Base-by-base conservation (phyloP, 2,329 filamentous ascomycete genomes). In the Thielaviopsis ethacetica region DNA sequence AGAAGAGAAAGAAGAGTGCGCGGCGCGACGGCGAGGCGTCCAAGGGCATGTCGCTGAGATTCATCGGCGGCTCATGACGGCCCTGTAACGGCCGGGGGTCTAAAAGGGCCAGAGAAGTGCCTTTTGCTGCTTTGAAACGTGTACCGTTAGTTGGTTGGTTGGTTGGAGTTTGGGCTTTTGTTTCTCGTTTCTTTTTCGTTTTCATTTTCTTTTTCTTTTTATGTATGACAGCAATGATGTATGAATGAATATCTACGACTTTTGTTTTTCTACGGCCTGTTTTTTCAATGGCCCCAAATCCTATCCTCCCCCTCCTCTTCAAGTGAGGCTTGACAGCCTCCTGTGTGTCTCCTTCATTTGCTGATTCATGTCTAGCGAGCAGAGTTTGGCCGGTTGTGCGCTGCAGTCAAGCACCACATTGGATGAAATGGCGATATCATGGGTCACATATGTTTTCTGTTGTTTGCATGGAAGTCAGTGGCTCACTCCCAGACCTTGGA, bases 1-100 rank as follows among this genome's bases (percentile, higher is more conserved):
- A 86, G 67, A 80, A 69, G 58, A 63, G 64, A 47, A 65, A 64
- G 56, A 79, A 77, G 63, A 69, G 72, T 55, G 65, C 66, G 2
- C 66, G 68, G 59, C 67, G 66, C 55, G 70, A 73, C 27, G 69
- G 68, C 2, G 72, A 73, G 41, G 69, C 71, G 49, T 64, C 66
- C 3, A 73, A 73, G 64, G 71, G 68, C 1, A 72, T 69, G 0
- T 70, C 67, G 2, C 70, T 78, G 47, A 70, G 76, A 26, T 67
- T 78, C 15, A 76, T 79, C 13, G 57, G 59, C 7, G 54, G 54
- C 21, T 38, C 17, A 71, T 41, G 38, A 41, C 38, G 15, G 15
- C 30, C 5, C 30, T 12, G 12, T 34, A n/a, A n/a, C n/a, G n/a
- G n/a, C n/a, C n/a, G n/a, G n/a, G n/a, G n/a, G n/a, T n/a, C n/a